Evolutionary conservation across 345 rosid genomes (phyloP).

Genomic region (Noccaea bulbosa): DNA sequence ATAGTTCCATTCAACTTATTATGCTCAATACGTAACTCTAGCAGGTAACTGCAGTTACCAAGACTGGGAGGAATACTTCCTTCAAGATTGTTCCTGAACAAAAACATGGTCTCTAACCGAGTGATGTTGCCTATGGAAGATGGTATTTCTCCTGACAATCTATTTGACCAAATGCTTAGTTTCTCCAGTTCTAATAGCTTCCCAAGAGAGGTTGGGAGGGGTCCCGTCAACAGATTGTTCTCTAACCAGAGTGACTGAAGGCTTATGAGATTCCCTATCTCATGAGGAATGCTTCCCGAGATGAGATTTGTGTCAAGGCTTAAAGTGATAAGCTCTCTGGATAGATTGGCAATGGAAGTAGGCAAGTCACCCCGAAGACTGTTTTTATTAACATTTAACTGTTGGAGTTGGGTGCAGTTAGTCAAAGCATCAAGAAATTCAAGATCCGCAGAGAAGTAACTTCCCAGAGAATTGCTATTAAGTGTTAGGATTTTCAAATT

Average conservation of each 20-base stretch:
- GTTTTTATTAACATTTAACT: background rate
- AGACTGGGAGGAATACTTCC: constrained; percentile 2
- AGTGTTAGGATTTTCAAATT: background rate
- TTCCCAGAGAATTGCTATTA: background rate
- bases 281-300: background rate
- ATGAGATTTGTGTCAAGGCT: background rate
- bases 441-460: background rate
- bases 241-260: background rate
- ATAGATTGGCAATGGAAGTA: background rate
- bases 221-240: background rate
- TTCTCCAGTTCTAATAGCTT: background rate
- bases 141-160: constrained; percentile 5
- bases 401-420: background rate
- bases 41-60: background rate
- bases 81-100: background rate
- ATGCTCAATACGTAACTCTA: background rate
- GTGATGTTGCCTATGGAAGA: constrained; percentile 16
- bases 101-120: background rate
- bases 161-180: too few relatives aligned
- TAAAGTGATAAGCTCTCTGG: background rate
- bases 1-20: constrained; percentile 18
- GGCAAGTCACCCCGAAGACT: background rate
- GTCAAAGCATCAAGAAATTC: too few relatives aligned
- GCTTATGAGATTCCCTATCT: background rate
- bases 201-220: background rate